Conservation (phyloP, 192 early-diverging fungal genomes). For the Cetraspora pellucida region DNA sequence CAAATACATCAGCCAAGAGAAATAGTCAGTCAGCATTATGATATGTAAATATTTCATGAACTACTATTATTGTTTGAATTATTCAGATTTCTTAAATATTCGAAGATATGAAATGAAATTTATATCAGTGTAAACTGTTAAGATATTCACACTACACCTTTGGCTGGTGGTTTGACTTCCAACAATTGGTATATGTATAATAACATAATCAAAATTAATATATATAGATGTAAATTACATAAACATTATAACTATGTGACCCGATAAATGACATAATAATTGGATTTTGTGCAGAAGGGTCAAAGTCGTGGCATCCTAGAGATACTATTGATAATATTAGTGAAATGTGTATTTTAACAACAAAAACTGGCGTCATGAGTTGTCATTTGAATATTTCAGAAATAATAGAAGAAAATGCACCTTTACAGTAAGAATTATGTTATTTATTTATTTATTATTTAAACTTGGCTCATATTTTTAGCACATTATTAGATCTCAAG, state of each 20-base stretch:
- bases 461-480: background rate
- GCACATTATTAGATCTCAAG: background rate
- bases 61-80: too few relatives aligned
- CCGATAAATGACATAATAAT: conserved; percentile 18
- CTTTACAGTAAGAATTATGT: background rate
- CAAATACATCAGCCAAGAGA: too few relatives aligned
- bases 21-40: too few relatives aligned
- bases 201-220: background rate
- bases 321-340: background rate
- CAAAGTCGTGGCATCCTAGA: conserved; percentile 8
- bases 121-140: too few relatives aligned
- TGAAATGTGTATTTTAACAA: conserved; percentile 18
- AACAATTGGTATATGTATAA: background rate
- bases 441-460: background rate
- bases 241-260: conserved; percentile 21
- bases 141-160: background rate
- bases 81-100: too few relatives aligned
- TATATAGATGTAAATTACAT: conserved; percentile 8
- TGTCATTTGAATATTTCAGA: conserved; percentile 11
- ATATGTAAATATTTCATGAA: too few relatives aligned
- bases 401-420: background rate
- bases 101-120: too few relatives aligned
- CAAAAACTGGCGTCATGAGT: conserved; percentile 30
- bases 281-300: conserved; percentile 19
- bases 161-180: too few relatives aligned